Evolutionary conservation across 768 basidiomycete genomes (phyloP), one percentile per base, ranked within the genome.

Genomic region (Agaricus bisporus): DNA sequence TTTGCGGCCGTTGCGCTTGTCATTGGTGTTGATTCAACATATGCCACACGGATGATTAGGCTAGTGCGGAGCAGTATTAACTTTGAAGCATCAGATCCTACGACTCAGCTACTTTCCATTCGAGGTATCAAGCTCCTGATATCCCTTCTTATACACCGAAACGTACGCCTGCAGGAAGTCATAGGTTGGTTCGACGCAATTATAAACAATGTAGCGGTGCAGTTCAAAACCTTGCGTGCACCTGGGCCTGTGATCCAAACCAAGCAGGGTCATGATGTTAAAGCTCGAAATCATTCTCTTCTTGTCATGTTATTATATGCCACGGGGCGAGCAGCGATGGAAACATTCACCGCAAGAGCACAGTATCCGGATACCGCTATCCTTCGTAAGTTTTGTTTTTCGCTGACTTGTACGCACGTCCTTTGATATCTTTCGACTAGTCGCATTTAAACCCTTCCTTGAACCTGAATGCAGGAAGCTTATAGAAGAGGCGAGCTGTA

Each of bases 381-480:
- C 36, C 37, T 54, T n/a, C 29, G 53, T 54, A 12, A 47, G 53
- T 42, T 14, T 14, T 25, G 10, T 9, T 25, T 41, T 41, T 2
- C n/a, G 2, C 35, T 41, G 10, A 29, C 20, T 5, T 15, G 22
- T 4, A 18, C 18, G 6, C 32, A 32, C 32, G 8, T 8, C 11
- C 12, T 9, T 17, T 48, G n/a, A 36, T 10, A 5, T 15, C 28
- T 15, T 5, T 20, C 15, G 29, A 11, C 15, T 14, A 54, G 53
- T 48, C 20, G 53, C 53, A 10, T 54, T 54, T 38, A 54, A 42
- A 42, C 47, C 53, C 17, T 48, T 54, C n/a, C 41, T 54, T 20
- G 53, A 54, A 48, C 15, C 46, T 18, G 50, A 51, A 15, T 51
- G 26, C 22, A 17, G 15, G n/a, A 54, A 54, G 29, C 28, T n/a